Evolutionary conservation across 2,329 filamentous ascomycete genomes (phyloP), one percentile per base, ranked within the genome.

Genomic region (Fusarium anguioides): DNA sequence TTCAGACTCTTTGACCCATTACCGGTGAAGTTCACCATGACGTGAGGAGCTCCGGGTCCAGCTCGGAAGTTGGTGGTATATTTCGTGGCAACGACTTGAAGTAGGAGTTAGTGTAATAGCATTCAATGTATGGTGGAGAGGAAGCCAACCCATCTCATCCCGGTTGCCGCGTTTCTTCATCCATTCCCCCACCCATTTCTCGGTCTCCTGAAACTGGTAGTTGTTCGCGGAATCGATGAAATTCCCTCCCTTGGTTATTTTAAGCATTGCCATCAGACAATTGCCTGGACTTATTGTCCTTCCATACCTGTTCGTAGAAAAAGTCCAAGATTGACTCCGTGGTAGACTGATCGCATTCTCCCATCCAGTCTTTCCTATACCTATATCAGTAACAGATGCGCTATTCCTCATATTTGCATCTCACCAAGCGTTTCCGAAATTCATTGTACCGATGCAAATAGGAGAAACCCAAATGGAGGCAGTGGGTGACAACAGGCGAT

Each of bases 161-260:
- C 91, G 84, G 60, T 86, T 86, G n/a, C 83, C 81, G 11, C 87
- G 84, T 62, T 83, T 83, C 70, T 83, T 81, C 87, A 91, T 89
- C 89, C 90, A 93, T 68, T 90, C 88, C 33, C 90, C 90, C 56
- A 93, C 80, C 86, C 89, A 90, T 50, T 72, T 76, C 76, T 92
- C 90, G 2, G 86, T 86, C 75, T 91, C 83, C 60, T 81, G 82
- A 53, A 81, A 78, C 69, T 91, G 89, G 77, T 92, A 92, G 75
- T 89, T 89, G 78, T 88, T 90, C 59, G 89, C 73, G 0, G 89
- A 91, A 75, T 93, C 91, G 72, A 93, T 89, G 76, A 93, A 92
- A 78, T 93, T 93, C 23, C 91, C 90, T 58, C 70, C 76, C 75
- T 75, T 70, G 50, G 8, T 15, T 21, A 8, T 17, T 23, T 42